Evolutionary conservation across 169 alveolate species (phyloP), one percentile per base, ranked within the genome.

Genomic region (Plasmodium adleri): DNA sequence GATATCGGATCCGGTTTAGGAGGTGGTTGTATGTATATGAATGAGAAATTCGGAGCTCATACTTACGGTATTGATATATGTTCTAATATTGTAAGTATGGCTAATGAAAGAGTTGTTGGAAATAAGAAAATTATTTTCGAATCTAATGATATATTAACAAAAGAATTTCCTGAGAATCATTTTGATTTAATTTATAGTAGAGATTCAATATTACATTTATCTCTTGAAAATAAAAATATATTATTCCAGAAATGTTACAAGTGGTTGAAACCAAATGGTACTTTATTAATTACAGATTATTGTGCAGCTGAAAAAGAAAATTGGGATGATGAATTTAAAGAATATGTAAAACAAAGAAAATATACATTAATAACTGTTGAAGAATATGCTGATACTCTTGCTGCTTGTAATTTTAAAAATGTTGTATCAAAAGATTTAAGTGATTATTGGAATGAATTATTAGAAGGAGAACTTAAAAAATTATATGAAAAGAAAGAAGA

Each of bases 1-100:
- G 88, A 74, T 72, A 74, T 74, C 15, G 88, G 88, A 60, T 74
- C 88, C 2, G 88, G 88, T 22, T 43, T 74, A n/a, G 88, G 88
- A 17, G 88, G 88, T 22, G 88, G 88, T 7, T 60, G 88, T 45
- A 74, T 59, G 24, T 74, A 74, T 52, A 58, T 74, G 45, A 74
- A 74, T 74, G 9, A 50, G 26, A 74, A 74, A 28, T 74, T 58
- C 63, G 88, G 72, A 5, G 15, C 74, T 8, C 50, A 74, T 22
- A 72, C 62, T 0, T n/a, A 74, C 32, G 88, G 88, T 6, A 52
- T 74, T 7, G 88, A 74, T n/a, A 74, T 74, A 1, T 74, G 73
- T 22, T 52, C 59, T 43, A 74, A 74, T 22, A 59, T 60, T 60
- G 72, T 74, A 13, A 9, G 47, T 32, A 60, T 74, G 9, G 88